These are phyloP conservation scores for Neurospora sp. DNA, from an alignment of 495 filamentous ascomycete genomes.

Conservation along the genomic window DNA sequence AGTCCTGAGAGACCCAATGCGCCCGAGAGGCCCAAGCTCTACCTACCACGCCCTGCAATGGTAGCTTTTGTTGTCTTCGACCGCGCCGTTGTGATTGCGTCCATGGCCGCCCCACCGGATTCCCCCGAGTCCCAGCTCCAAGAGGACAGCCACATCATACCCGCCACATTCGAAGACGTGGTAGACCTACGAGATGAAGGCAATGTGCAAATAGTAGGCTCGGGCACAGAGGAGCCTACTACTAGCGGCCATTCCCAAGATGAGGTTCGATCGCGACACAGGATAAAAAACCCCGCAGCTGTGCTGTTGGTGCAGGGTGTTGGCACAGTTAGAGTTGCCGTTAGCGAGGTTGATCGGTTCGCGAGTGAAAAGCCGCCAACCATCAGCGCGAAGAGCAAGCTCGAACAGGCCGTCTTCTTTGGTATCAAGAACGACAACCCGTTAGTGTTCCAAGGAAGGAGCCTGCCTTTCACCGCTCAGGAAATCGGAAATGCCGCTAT, in stretches of 20 bases:
- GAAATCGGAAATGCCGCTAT: conserved; percentile 74
- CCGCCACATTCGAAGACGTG: conserved; percentile 67
- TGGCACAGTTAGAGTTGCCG: conserved; percentile 68
- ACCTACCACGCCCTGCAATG: conserved; percentile 62
- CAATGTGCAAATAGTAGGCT: conserved; percentile 49
- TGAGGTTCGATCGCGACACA: conserved; percentile 38
- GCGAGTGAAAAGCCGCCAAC: conserved; percentile 36
- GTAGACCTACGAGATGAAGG: conserved; percentile 67
- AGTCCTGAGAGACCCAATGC: conserved; percentile 30
- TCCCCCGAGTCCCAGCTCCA: conserved; percentile 62
- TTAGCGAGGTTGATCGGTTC: conserved; percentile 42
- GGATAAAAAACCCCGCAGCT: conserved; percentile 51
- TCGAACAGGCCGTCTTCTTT: conserved; percentile 92
- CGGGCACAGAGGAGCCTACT: conserved; percentile 46
- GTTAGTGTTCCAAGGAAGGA: conserved; percentile 60
- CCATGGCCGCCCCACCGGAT: conserved; percentile 48
- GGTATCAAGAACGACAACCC: conserved; percentile 70
- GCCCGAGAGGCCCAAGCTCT: conserved; percentile 52
- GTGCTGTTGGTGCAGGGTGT: conserved; percentile 69
- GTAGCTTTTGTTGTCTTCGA: conserved; percentile 78
- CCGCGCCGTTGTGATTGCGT: conserved; percentile 64
- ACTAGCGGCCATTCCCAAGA: conserved; percentile 25
- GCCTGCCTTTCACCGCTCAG: conserved; percentile 48
- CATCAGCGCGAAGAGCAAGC: conserved; percentile 72
- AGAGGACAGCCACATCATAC: conserved; percentile 47